Conservation (phyloP, 192 early-diverging fungal species). For the Coemansia sp. region DNA sequence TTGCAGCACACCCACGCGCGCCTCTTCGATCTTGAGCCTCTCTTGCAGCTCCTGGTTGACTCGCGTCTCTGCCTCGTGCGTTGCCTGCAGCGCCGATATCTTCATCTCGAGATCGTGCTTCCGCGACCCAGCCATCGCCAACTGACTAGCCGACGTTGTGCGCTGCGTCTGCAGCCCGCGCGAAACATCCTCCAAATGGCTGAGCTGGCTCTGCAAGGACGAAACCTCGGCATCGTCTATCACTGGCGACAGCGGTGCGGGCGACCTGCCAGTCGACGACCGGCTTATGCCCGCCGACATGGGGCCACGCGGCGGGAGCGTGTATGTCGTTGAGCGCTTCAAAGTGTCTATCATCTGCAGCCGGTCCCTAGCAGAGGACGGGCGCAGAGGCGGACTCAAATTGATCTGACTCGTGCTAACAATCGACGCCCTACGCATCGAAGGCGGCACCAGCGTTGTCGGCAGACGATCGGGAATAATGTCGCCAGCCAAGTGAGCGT, state of each 20-base stretch:
- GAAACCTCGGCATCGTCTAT: slow-evolving; percentile 28
- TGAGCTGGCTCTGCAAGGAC: slow-evolving; percentile 38
- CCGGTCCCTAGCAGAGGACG: slow-evolving; percentile 24
- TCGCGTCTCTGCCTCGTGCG: slow-evolving; percentile 50
- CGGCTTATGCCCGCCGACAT: slow-evolving; percentile 26
- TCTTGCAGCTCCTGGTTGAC: slow-evolving; percentile 56
- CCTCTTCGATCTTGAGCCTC: slow-evolving; percentile 42
- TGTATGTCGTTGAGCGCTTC: slow-evolving; percentile 41
- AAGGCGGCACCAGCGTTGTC: slow-evolving; percentile 50
- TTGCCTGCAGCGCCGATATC: slow-evolving; percentile 43
- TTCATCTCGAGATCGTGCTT: slow-evolving; percentile 55
- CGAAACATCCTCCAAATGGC: slow-evolving; percentile 47
- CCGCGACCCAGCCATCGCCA: slow-evolving; percentile 36
- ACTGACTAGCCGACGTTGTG: slow-evolving; percentile 24
- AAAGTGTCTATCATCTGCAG: slow-evolving; percentile 26
- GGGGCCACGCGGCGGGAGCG: slow-evolving; percentile 19
- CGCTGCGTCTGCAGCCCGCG: slow-evolving; percentile 52
- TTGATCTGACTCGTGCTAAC: slow-evolving; percentile 42
- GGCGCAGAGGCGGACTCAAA: slow-evolving; percentile 35
- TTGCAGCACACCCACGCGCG: slow-evolving; percentile 27
- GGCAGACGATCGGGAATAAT: slow-evolving; percentile 58
- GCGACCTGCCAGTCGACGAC: slow-evolving; percentile 27
- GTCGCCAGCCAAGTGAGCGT: slow-evolving; percentile 59
- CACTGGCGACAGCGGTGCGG: slow-evolving; percentile 30
- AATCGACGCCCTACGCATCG: slow-evolving; percentile 40